Base-by-base conservation (phyloP, 441 rosid species). In the Corymbia citriodora region DNA sequence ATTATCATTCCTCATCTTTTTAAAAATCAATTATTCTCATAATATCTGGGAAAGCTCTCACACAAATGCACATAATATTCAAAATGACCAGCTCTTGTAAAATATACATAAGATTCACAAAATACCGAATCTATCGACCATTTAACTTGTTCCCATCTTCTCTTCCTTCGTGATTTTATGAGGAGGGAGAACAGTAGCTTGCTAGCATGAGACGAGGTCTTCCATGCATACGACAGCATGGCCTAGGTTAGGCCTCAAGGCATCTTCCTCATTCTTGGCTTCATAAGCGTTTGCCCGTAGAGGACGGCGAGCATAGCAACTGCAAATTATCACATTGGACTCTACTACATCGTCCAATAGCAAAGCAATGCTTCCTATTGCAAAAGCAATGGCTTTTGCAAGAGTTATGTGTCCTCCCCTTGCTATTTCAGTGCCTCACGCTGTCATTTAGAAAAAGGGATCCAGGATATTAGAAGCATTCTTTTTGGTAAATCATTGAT, bases 281-380 rank as follows among this genome's bases (percentile, higher is more conserved):
- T 33, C 81, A 2, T 0, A 33, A 0, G 48, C 8, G 0, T 0
- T 70, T 0, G 48, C 48, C 25, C 25, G 6, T 7, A 9, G 81
- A 70, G 25, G 81, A 33, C 1, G 6, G 7, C 1, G 6, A 10
- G 40, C 8, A 2, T 15, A 2, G 40, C 1, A 6, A 70, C 14
- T 33, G 1, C 82, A 0, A 18, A 0, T 0, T 13, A 33, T 19
- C 1, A 6, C 7, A 70, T 5, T 4, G 48, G 12, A 70, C 45
- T 9, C 81, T 70, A 1, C 2, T 4, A 4, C 25, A 10, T 72
- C 8, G 7, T 9, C 48, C 25, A 10, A 10, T 14, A 72, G 6
- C 82, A 3, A 18, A 72, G 27, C 2, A 3, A 14, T 7, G 4
- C 15, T 33, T 10, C 25, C 25, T 4, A 33, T 33, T 2, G 23